Evolutionary conservation across 352 stramenopile genomes (phyloP), one percentile per base, ranked within the genome.

Genomic region (Hyaloperonospora brassicae): DNA sequence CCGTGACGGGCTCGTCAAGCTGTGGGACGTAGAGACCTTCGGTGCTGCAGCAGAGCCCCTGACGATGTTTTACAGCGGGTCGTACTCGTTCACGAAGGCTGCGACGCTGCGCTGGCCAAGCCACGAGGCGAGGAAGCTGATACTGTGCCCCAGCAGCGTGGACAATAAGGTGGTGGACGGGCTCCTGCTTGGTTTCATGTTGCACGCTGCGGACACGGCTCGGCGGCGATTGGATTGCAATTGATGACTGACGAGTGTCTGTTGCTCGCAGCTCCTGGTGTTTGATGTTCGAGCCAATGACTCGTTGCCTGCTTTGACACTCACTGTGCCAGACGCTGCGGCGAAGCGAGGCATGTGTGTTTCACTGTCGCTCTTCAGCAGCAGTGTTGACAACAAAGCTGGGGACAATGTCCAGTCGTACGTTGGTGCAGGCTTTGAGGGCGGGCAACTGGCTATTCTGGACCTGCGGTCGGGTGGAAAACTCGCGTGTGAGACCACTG

Each of bases 51-150:
- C 52, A 5, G 52, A 70, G 11, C 70, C 75, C 22, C 21, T 80
- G 21, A 17, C 43, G 1, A 64, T 62, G 38, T 82, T 76, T 43
- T 82, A 82, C 48, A 80, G 75, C 51, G 73, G 71, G 24, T 82
- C 70, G n/a, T 84, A 70, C 56, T 79, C 73, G 51, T 86, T 86
- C 57, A 84, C 75, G 31, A 86, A 86, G 55, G 72, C 68, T 31
- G 62, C 75, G 31, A 74, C 70, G 31, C 41, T 74, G 58, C 70
- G 74, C 7, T 85, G 72, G 74, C 53, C 39, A 35, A 53, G 42
- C 11, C 12, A 60, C 12, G 12, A 40, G 27, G n/a, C 25, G 23
- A 7, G 39, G 0, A 63, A 57, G 47, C 46, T 85, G 23, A 64
- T 85, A 24, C 58, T 83, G 1, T 73, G 65, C 13, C 75, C 75